These are phyloP conservation scores for Backusella liffmaniae DNA, from an alignment of 192 early-diverging fungal genomes.

Conservation along the genomic window DNA sequence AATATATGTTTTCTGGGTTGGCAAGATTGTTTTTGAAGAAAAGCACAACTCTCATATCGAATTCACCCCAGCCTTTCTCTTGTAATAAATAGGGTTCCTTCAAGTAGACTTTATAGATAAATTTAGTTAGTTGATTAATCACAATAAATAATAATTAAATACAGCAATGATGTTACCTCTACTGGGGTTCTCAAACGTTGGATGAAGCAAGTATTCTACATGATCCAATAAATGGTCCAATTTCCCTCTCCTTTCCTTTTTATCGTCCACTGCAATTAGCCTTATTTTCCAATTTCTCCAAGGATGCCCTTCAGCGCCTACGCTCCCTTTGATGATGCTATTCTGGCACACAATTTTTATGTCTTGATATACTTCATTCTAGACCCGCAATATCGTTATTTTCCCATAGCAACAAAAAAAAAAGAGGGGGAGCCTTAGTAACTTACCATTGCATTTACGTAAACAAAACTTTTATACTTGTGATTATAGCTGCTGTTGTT, in stretches of 20 bases:
- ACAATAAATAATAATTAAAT: neutral
- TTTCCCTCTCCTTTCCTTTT: constrained; percentile 35
- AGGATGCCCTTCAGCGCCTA: constrained; percentile 28
- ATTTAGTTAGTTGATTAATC: neutral
- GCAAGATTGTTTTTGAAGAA: constrained; percentile 48
- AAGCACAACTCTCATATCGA: constrained; percentile 54
- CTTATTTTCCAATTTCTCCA: constrained; percentile 48
- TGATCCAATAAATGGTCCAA: constrained; percentile 35
- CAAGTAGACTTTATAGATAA: constrained; percentile 32
- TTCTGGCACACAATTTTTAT: constrained; percentile 19
- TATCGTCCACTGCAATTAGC: constrained; percentile 40
- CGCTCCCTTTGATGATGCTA: constrained; percentile 21
- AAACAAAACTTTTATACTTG: no score
- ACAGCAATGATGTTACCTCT: constrained; percentile 30
- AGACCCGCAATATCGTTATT: neutral
- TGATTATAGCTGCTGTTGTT: no score
- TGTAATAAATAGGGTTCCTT: constrained; percentile 47
- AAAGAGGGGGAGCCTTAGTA: neutral
- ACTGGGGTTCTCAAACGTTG: constrained; percentile 43
- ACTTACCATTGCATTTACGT: constrained; percentile 4
- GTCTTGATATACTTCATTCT: constrained; percentile 8
- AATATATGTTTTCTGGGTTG: constrained; percentile 38
- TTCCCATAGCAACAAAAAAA: neutral
- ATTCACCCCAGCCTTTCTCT: constrained; percentile 64
- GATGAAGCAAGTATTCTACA: constrained; percentile 49